These are phyloP conservation scores for Simplicillium aogashimaense DNA, from an alignment of 2,329 filamentous ascomycete species.

Conservation along the genomic window DNA sequence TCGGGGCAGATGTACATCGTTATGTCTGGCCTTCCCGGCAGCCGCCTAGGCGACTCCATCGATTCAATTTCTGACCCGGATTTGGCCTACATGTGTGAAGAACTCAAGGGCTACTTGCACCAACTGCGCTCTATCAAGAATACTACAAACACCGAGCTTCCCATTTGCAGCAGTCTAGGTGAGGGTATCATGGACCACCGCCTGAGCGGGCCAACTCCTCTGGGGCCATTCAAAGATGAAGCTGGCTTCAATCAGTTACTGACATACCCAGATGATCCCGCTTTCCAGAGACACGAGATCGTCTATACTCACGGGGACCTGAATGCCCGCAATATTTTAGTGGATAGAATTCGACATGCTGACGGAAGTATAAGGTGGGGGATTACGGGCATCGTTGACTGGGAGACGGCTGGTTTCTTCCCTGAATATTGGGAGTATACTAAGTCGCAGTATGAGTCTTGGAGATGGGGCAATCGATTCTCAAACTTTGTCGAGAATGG, in stretches of 20 bases:
- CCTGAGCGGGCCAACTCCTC: slow-evolving; percentile 10
- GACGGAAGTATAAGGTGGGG: neutral
- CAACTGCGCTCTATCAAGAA: slow-evolving; percentile 17
- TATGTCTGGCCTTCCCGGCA: too few species aligned
- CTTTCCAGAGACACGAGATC: slow-evolving; percentile 15
- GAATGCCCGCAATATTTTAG: slow-evolving; percentile 21
- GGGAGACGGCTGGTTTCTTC: slow-evolving; percentile 37
- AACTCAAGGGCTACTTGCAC: slow-evolving; percentile 14
- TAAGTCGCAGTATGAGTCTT: slow-evolving; percentile 15
- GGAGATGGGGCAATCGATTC: slow-evolving; percentile 5
- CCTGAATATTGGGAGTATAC: slow-evolving; percentile 30
- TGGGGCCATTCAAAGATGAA: slow-evolving; percentile 20
- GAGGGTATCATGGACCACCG: slow-evolving; percentile 16
- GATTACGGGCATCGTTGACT: slow-evolving; percentile 33
- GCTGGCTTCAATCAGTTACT: slow-evolving; percentile 19
- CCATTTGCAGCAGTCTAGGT: slow-evolving; percentile 20
- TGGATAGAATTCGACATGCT: slow-evolving; percentile 13
- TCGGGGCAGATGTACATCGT: slow-evolving; percentile 10
- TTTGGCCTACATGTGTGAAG: slow-evolving; percentile 9
- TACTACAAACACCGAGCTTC: slow-evolving; percentile 3
- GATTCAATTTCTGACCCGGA: slow-evolving; percentile 16
- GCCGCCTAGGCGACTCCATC: too few species aligned
- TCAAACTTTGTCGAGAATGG: too few species aligned
- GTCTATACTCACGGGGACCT: slow-evolving; percentile 23
- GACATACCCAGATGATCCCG: slow-evolving; percentile 17